A percentile compares a stretch with the other conserved stretches of the same genome.
phyloP scores from a whole-genome alignment of 306 rosid genomes.

The Medicago ruthenica region DNA sequence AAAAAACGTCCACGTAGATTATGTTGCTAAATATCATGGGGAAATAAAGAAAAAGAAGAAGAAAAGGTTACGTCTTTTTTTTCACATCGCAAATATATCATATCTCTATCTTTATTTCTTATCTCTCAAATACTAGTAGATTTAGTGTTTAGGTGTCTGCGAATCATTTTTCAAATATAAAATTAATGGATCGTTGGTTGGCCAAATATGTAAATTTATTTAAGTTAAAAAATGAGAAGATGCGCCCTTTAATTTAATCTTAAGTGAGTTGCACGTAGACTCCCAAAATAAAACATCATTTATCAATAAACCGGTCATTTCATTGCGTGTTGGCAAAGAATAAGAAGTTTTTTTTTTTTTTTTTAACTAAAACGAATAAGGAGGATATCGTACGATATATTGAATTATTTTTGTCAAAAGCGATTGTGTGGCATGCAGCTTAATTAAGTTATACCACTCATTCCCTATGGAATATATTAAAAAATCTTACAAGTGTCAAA shows the following conservation, averaged over 20 bases:
- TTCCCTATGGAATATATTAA: not conserved
- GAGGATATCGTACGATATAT: too few relatives aligned
- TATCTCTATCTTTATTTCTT: too few relatives aligned
- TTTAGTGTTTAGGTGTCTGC: too few relatives aligned
- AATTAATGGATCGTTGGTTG: too few relatives aligned
- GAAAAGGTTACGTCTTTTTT: too few relatives aligned
- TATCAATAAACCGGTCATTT: not conserved
- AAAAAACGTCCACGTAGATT: too few relatives aligned
- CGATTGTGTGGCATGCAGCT: not conserved
- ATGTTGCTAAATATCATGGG: too few relatives aligned
- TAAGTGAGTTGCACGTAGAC: not conserved
- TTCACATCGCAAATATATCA: too few relatives aligned
- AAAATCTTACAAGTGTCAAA: conserved; percentile 10
- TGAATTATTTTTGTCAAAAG: not conserved
- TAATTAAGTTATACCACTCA: not conserved
- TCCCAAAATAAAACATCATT: not conserved
- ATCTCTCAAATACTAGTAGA: too few relatives aligned
- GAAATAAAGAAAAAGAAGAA: too few relatives aligned
- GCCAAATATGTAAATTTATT: too few relatives aligned
- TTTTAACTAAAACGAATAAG: not conserved
- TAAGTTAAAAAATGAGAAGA: not conserved
- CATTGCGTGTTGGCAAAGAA: not conserved
- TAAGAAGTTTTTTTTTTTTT: not conserved
- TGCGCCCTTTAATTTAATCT: not conserved
- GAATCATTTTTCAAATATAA: too few relatives aligned